Conservation (phyloP, 2,329 filamentous ascomycete species). For the Laburnicola sp. region DNA sequence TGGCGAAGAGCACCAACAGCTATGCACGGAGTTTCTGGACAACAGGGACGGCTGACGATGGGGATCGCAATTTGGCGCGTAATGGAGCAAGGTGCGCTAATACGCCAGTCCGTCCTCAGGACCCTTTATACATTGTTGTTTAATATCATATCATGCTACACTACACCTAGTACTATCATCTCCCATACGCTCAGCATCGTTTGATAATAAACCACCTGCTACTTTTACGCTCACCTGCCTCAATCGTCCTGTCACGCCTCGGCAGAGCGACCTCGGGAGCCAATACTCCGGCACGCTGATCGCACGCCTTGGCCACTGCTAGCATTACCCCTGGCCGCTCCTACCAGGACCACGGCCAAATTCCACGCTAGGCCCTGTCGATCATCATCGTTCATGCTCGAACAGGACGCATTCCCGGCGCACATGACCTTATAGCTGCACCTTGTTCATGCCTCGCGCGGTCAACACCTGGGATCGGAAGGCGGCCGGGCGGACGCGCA, state of each 20-base stretch:
- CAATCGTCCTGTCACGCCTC: neutral
- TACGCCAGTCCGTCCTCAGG: no score
- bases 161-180: neutral
- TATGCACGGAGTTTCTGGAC: no score
- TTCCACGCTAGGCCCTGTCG: neutral
- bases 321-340: neutral
- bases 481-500: constrained; percentile 4
- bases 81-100: no score
- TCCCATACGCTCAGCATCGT: neutral
- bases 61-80: no score
- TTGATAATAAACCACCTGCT: no score
- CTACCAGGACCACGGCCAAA: neutral
- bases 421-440: neutral
- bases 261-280: constrained; percentile 1
- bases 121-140: no score
- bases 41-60: no score
- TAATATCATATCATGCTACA: no score
- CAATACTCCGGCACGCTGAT: constrained; percentile 10
- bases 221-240: constrained; percentile 10
- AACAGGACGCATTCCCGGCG: constrained; percentile 1
- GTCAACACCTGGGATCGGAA: neutral
- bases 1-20: no score
- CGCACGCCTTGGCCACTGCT: constrained; percentile 12
- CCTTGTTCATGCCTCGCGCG: neutral
- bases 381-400: neutral